A percentile compares a stretch with the other conserved stretches of the same genome.
Evolutionary conservation across 202 grass and related monocot species (phyloP).

Genomic region (Schoenoplectus triqueter): DNA sequence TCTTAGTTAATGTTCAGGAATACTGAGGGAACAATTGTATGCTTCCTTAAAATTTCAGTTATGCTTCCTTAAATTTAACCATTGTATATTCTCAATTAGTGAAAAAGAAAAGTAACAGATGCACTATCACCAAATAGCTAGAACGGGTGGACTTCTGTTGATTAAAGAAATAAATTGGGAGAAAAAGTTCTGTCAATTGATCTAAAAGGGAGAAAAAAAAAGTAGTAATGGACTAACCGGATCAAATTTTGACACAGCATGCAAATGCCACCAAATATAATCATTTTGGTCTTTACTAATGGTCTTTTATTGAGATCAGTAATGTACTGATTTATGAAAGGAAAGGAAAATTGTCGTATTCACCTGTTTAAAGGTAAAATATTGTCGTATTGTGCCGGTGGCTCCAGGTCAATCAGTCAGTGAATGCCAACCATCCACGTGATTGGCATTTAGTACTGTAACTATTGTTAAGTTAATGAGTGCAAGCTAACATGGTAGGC

Average conservation of each 20-base stretch:
- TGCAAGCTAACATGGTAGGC: neutral
- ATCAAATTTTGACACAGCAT: conserved; percentile 10
- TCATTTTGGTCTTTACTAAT: neutral
- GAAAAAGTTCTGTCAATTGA: neutral
- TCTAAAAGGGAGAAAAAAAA: neutral
- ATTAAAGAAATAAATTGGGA: neutral
- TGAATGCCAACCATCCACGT: neutral
- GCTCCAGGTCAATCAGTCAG: neutral
- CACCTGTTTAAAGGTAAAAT: conserved; percentile 10
- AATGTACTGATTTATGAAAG: neutral
- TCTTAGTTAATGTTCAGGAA: conserved; percentile 6
- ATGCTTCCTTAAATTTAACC: conserved; percentile 4
- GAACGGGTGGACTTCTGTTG: conserved; percentile 5
- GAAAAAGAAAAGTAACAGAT: conserved; percentile 5
- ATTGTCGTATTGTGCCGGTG: conserved; percentile 12
- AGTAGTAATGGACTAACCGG: neutral
- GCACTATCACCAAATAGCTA: conserved; percentile 15
- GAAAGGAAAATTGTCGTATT: neutral
- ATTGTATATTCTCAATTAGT: conserved; percentile 1
- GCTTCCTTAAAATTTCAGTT: neutral
- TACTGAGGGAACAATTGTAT: neutral
- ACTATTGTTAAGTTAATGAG: neutral
- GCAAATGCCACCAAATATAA: conserved; percentile 19
- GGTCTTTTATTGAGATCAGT: neutral
- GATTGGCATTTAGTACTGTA: conserved; percentile 1